A percentile compares a stretch with the other conserved stretches of the same genome.
phyloP scores from a whole-genome alignment of 2,329 filamentous ascomycete genomes.

The Fusarium praegraminearum region DNA sequence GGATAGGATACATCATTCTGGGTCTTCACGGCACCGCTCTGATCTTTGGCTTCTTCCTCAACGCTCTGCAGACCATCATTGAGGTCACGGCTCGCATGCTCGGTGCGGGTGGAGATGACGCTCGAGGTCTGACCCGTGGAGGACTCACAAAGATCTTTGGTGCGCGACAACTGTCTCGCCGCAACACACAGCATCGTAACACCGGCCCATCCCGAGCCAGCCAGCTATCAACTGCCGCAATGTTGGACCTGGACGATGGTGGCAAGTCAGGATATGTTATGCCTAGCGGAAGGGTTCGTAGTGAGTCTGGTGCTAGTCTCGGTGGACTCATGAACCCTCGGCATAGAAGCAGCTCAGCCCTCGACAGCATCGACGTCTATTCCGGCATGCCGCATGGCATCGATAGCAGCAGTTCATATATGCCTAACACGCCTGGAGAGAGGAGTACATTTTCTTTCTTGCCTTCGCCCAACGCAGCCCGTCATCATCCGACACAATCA shows the following conservation, averaged over 20 bases:
- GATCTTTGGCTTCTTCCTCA: constrained; percentile 92
- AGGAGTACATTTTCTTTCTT: constrained; percentile 79
- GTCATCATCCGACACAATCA: constrained; percentile 59
- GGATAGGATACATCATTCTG: constrained; percentile 94
- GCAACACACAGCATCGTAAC: constrained; percentile 72
- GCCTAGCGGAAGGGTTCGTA: constrained; percentile 67
- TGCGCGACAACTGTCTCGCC: constrained; percentile 86
- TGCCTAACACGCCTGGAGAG: constrained; percentile 79
- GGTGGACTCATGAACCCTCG: constrained; percentile 61
- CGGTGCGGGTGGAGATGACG: constrained; percentile 83
- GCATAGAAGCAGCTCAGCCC: constrained; percentile 66
- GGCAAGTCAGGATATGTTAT: constrained; percentile 71
- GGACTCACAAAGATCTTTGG: constrained; percentile 92
- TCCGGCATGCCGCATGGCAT: constrained; percentile 60
- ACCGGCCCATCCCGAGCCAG: constrained; percentile 77
- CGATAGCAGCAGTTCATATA: constrained; percentile 73
- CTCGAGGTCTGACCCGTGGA: constrained; percentile 77
- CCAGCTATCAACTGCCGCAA: constrained; percentile 83
- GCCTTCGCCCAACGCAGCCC: constrained; percentile 66
- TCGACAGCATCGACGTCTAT: constrained; percentile 64
- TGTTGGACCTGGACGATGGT: constrained; percentile 77
- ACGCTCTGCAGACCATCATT: constrained; percentile 88
- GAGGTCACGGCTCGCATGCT: constrained; percentile 87
- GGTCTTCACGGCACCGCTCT: constrained; percentile 86
- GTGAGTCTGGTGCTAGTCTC: constrained; percentile 71